Evolutionary conservation across 2,329 filamentous ascomycete genomes (phyloP).

Genomic region (Metarhizium anisopliae): DNA sequence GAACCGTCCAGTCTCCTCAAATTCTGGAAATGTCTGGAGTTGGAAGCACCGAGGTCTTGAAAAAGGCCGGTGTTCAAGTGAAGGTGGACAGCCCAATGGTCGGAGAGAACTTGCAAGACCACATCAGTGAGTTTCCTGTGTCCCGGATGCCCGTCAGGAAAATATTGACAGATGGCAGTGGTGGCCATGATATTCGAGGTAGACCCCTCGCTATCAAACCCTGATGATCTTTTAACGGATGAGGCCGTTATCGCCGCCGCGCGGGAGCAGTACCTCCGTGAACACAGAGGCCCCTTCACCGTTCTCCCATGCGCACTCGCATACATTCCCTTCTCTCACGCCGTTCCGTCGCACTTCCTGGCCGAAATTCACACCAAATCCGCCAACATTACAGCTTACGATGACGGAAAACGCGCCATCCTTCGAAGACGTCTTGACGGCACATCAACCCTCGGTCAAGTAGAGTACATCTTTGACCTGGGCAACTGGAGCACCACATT

Average conservation of each 20-base stretch:
- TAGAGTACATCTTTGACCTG: slow-evolving; percentile 40
- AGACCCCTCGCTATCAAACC: slow-evolving; percentile 28
- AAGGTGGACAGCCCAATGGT: slow-evolving; percentile 34
- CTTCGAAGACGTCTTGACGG: slow-evolving; percentile 23
- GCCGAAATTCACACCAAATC: slow-evolving; percentile 12
- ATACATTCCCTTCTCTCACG: slow-evolving; percentile 31
- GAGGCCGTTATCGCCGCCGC: slow-evolving; percentile 20
- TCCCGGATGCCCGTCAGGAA: neutral
- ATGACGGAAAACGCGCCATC: slow-evolving; percentile 18
- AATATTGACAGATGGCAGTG: slow-evolving; percentile 19
- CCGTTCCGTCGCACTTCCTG: slow-evolving; percentile 18
- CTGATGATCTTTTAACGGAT: slow-evolving; percentile 28
- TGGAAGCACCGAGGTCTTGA: slow-evolving; percentile 32
- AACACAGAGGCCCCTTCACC: slow-evolving; percentile 26
- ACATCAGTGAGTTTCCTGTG: slow-evolving; percentile 20
- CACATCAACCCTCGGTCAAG: slow-evolving; percentile 28
- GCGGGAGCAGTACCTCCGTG: slow-evolving; percentile 20
- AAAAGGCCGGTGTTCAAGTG: slow-evolving; percentile 26
- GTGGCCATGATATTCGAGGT: slow-evolving; percentile 35
- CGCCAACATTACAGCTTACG: slow-evolving; percentile 10
- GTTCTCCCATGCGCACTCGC: slow-evolving; percentile 30
- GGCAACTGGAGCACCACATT: slow-evolving; percentile 36
- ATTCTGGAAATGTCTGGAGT: slow-evolving; percentile 54
- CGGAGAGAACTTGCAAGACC: slow-evolving; percentile 41
- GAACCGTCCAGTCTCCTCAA: slow-evolving; percentile 47